Base-by-base conservation (phyloP, 192 early-diverging fungal species). In the Linnemannia exigua region DNA sequence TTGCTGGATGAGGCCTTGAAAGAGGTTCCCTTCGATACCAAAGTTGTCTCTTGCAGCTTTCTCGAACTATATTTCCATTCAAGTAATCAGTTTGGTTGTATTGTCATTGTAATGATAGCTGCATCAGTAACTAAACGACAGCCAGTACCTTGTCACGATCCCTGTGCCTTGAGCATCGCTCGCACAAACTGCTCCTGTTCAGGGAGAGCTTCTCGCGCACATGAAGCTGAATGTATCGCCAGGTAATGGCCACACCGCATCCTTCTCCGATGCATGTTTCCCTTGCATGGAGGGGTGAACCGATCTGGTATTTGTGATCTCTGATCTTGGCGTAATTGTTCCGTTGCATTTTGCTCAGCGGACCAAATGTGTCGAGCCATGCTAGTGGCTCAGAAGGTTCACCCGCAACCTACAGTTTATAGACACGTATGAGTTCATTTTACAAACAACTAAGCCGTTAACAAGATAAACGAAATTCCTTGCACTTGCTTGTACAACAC, bases 21-120 rank as follows among this genome's bases (percentile, higher is more conserved):
- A 72, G 25, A 72, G 70, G 47, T 72, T 47, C 70, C 70, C 70
- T 33, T 72, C 70, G 38, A 72, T 72, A 50, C 70, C 70, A 72
- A 70, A 70, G 68, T 35, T 41, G 68, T 70, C 68, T 70, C 68
- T 70, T 37, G 68, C 47, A 72, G 38, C 44, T 72, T 51, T 72
- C 47, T 72, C 70, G 70, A 72, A 72, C 38, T 46, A 66, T 66
- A 66, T 66, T 66, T 66, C 63, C 50, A 66, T 66, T 66, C 33
- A 35, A 66, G 63, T 66, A 66, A 66, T 66, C 63, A 66, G 63
- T 66, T 66, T 7, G 63, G 63, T 66, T 66, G 63, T 35, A 8
- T 66, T 66, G 63, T 66, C 63, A 25, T 66, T 66, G 33, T 15
- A 66, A 25, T 33, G 15, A 66, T 35, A 33, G 63, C n/a, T 66